Evolutionary conservation across 2,329 filamentous ascomycete species (phyloP).

Genomic region (Sporothrix variecibatus): DNA sequence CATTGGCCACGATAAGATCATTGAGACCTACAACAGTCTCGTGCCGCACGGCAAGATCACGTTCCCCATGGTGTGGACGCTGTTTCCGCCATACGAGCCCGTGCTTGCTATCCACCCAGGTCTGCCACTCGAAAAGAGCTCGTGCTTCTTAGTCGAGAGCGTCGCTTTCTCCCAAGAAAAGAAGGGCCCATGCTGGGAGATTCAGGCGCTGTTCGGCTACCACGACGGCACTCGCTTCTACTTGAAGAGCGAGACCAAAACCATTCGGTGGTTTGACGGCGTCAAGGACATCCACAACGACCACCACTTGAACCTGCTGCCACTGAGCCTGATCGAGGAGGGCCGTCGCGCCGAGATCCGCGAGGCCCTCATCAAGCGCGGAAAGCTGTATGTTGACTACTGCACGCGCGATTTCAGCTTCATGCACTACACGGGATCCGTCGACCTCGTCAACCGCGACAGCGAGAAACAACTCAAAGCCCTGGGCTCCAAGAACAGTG

Average conservation of each 20-base stretch:
- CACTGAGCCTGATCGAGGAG: constrained; percentile 12
- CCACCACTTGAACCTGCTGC: constrained; percentile 13
- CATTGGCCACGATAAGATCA: constrained; percentile 18
- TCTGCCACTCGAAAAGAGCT: background rate
- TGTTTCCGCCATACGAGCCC: constrained; percentile 24
- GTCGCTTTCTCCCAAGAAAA: constrained; percentile 13
- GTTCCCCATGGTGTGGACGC: constrained; percentile 22
- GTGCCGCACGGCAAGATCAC: constrained; percentile 24
- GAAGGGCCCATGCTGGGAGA: constrained; percentile 24
- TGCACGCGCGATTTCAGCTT: constrained; percentile 21
- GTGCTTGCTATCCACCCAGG: constrained; percentile 6
- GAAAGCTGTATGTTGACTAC: constrained; percentile 23
- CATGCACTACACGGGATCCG: constrained; percentile 16
- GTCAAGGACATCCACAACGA: constrained; percentile 16
- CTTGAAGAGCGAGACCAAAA: constrained; percentile 5
- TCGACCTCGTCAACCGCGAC: background rate
- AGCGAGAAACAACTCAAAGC: constrained; percentile 19
- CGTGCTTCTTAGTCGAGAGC: constrained; percentile 18
- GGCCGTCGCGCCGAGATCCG: constrained; percentile 9
- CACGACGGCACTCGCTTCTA: constrained; percentile 15
- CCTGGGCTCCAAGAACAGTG: background rate
- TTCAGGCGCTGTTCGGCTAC: constrained; percentile 1
- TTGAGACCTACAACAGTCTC: constrained; percentile 22
- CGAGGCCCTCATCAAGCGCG: constrained; percentile 14
- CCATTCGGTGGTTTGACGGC: constrained; percentile 17